Evolutionary conservation across 2,329 filamentous ascomycete genomes (phyloP).

Genomic region (Pyrenochaeta sp.): DNA sequence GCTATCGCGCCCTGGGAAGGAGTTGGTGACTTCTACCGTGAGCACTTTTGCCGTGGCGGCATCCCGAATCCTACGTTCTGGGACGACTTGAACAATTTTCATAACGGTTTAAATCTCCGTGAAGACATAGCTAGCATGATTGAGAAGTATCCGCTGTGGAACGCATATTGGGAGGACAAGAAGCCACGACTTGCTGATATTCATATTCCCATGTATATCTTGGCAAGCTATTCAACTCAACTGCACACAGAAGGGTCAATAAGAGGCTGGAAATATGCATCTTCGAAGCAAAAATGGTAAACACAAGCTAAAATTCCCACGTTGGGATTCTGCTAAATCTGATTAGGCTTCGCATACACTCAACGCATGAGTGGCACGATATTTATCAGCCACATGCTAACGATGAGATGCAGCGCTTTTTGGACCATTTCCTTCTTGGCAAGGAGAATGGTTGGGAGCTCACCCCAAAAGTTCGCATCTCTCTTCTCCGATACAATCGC

Average conservation of each 20-base stretch:
- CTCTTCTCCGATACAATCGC: conserved; percentile 38
- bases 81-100: too few species aligned
- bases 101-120: too few species aligned
- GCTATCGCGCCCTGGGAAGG: conserved; percentile 59
- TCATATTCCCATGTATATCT: conserved; percentile 20
- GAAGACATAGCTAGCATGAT: too few species aligned
- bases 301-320: too few species aligned
- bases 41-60: conserved; percentile 21
- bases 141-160: too few species aligned
- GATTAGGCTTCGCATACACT: conserved; percentile 22
- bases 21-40: conserved; percentile 33
- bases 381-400: conserved; percentile 15
- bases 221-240: conserved; percentile 19
- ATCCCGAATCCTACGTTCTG: too few species aligned
- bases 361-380: conserved; percentile 27
- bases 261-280: conserved; percentile 14
- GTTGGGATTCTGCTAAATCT: too few species aligned
- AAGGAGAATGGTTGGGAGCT: conserved; percentile 57
- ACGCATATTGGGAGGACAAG: conserved; percentile 22
- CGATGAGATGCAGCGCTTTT: conserved; percentile 46
- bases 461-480: conserved; percentile 56
- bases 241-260: conserved; percentile 25
- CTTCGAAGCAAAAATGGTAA: conserved; percentile 21
- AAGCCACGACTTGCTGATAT: conserved; percentile 16
- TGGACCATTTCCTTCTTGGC: conserved; percentile 56